Percentiles rank a stretch among this genome's conserved stretches.
Evolutionary conservation across 768 basidiomycete genomes (phyloP).

Genomic region (Lentinula boryana): DNA sequence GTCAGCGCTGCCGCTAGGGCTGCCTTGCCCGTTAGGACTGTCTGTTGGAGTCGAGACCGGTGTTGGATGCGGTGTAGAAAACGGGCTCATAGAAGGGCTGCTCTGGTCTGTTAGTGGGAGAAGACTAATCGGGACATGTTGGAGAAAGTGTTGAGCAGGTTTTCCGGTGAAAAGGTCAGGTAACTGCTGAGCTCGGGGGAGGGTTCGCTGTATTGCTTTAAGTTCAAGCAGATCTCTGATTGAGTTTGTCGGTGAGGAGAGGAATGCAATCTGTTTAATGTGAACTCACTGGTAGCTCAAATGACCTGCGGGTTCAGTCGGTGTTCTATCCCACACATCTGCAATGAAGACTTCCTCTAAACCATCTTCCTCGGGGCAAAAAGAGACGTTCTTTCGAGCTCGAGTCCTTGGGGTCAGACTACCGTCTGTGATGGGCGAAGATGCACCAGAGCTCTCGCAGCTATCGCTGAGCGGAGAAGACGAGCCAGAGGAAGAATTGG

Average conservation of each 20-base stretch:
- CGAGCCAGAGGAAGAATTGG: neutral
- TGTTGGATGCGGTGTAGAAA: constrained; percentile 1
- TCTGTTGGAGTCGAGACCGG: neutral
- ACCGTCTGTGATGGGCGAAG: neutral
- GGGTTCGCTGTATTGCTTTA: constrained; percentile 60
- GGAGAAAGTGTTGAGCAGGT: constrained; percentile 34
- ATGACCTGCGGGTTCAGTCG: constrained; percentile 54
- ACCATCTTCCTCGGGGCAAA: constrained; percentile 39
- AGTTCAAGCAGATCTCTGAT: constrained; percentile 60
- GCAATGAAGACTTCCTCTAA: constrained; percentile 54
- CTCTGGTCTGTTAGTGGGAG: constrained; percentile 39
- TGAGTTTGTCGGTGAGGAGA: constrained; percentile 2
- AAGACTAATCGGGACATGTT: constrained; percentile 57
- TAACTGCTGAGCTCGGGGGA: constrained; percentile 53
- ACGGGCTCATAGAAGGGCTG: neutral
- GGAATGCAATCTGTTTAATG: constrained; percentile 5
- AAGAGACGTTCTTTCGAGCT: constrained; percentile 53
- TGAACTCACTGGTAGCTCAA: constrained; percentile 62
- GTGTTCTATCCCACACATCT: constrained; percentile 79
- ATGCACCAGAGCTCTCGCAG: neutral
- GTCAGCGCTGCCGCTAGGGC: neutral
- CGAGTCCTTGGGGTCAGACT: neutral
- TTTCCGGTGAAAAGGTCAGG: constrained; percentile 34
- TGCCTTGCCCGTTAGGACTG: neutral
- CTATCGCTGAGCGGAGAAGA: neutral